A percentile compares a stretch with the other conserved stretches of the same genome.
Evolutionary conservation across 2,329 filamentous ascomycete species (phyloP).

Genomic region (Neurospora crassa): DNA sequence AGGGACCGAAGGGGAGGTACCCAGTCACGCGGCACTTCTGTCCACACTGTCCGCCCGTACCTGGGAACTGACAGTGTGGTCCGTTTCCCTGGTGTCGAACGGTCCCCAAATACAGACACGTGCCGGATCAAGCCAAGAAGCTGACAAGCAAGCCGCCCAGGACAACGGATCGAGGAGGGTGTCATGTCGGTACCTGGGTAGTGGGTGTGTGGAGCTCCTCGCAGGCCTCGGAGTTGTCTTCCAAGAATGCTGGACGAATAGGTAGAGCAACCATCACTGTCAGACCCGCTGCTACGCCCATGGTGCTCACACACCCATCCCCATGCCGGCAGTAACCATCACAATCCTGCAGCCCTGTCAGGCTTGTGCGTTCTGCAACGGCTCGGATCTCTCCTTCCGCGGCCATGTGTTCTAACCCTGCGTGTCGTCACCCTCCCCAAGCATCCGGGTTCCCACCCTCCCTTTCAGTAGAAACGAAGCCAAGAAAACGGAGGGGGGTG

Average conservation of each 20-base stretch:
- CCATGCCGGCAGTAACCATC: background rate
- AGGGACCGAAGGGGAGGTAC: background rate
- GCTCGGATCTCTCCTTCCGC: background rate
- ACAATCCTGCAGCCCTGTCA: background rate
- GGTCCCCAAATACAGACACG: background rate
- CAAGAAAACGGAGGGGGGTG: background rate
- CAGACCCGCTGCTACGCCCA: background rate
- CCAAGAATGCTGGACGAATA: background rate
- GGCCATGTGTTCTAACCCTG: background rate
- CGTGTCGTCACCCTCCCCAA: background rate
- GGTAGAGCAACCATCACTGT: background rate
- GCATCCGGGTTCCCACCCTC: background rate
- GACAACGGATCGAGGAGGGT: background rate
- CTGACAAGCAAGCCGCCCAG: background rate
- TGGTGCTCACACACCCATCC: background rate
- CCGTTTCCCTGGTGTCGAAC: background rate
- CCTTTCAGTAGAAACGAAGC: background rate
- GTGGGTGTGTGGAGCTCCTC: background rate
- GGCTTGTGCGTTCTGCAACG: background rate
- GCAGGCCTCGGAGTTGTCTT: background rate
- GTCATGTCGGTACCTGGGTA: background rate
- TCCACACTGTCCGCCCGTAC: background rate
- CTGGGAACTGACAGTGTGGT: background rate
- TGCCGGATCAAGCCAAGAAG: background rate
- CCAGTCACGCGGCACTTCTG: background rate